A percentile compares a stretch with the other conserved stretches of the same genome.
These are phyloP conservation scores for Plasmodium adleri DNA, from an alignment of 169 alveolate genomes.

Conservation along the genomic window DNA sequence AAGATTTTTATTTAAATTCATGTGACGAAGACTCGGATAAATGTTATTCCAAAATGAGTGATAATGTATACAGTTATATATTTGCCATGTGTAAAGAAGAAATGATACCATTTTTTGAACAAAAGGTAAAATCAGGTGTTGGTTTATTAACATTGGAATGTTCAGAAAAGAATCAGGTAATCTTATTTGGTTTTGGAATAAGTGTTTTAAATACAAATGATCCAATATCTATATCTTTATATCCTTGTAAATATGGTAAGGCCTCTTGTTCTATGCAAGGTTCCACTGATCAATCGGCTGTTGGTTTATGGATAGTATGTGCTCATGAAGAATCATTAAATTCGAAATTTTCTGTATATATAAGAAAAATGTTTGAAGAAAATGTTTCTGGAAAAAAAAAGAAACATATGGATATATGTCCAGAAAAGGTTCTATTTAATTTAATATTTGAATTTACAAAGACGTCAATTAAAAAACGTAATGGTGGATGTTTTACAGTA, in stretches of 20 bases:
- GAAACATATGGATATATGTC: constrained; percentile 44
- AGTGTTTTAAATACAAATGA: constrained; percentile 70
- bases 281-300: constrained; percentile 50
- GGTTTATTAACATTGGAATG: constrained; percentile 67
- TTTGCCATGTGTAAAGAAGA: constrained; percentile 75
- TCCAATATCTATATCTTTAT: constrained; percentile 47
- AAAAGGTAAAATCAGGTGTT: constrained; percentile 51
- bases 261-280: constrained; percentile 74
- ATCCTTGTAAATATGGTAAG: constrained; percentile 72
- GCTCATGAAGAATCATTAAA: constrained; percentile 73
- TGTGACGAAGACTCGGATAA: constrained; percentile 69
- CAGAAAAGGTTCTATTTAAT: constrained; percentile 29
- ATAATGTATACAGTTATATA: constrained; percentile 38
- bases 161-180: constrained; percentile 54
- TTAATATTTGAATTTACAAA: constrained; percentile 61
- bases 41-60: constrained; percentile 72
- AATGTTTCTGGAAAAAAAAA: constrained; percentile 69
- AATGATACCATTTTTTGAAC: constrained; percentile 57
- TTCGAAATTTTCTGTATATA: constrained; percentile 50
- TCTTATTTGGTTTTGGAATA: constrained; percentile 72
- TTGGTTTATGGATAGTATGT: constrained; percentile 72
- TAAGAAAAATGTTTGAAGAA: constrained; percentile 46
- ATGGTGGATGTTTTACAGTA: constrained; percentile 38
- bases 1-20: constrained; percentile 49
- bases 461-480: constrained; percentile 37